A percentile compares a stretch with the other conserved stretches of the same genome.
Conservation (phyloP, 2,329 filamentous ascomycete species). For the Fusarium sp. region DNA sequence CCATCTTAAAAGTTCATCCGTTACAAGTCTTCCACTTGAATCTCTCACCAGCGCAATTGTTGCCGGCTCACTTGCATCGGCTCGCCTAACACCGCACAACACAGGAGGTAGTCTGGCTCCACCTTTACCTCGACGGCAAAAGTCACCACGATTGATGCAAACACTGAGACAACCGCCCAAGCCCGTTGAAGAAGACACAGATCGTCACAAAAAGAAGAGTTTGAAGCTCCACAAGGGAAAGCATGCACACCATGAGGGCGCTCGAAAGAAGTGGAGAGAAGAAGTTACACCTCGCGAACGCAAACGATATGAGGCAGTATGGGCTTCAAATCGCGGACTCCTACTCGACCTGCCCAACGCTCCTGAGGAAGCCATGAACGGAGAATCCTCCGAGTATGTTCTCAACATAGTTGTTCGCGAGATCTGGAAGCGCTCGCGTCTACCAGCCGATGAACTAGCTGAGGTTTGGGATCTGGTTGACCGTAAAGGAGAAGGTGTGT, state of each 20-base stretch:
- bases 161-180: conserved; percentile 72
- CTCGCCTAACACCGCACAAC: conserved; percentile 61
- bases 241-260: conserved; percentile 81
- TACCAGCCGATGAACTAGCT: conserved; percentile 75
- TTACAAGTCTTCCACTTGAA: conserved; percentile 65
- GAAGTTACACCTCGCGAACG: conserved; percentile 77
- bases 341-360: conserved; percentile 53
- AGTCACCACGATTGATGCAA: conserved; percentile 69
- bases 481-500: conserved; percentile 62
- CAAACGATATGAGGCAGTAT: conserved; percentile 86
- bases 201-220: conserved; percentile 61
- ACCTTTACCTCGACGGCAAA: conserved; percentile 58
- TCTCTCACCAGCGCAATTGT: conserved; percentile 80
- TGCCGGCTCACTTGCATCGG: conserved; percentile 77
- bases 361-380: conserved; percentile 34
- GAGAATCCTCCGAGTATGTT: conserved; percentile 64
- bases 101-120: conserved; percentile 54
- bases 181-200: conserved; percentile 65
- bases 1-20: conserved; percentile 47
- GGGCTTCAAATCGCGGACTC: conserved; percentile 82
- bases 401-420: conserved; percentile 77
- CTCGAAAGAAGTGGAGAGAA: conserved; percentile 81
- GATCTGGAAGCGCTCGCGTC: conserved; percentile 78
- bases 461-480: conserved; percentile 85
- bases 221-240: conserved; percentile 66